Evolutionary conservation across 331 rosid species (phyloP), one percentile per base, ranked within the genome.

Genomic region (Prunus yedoensis): DNA sequence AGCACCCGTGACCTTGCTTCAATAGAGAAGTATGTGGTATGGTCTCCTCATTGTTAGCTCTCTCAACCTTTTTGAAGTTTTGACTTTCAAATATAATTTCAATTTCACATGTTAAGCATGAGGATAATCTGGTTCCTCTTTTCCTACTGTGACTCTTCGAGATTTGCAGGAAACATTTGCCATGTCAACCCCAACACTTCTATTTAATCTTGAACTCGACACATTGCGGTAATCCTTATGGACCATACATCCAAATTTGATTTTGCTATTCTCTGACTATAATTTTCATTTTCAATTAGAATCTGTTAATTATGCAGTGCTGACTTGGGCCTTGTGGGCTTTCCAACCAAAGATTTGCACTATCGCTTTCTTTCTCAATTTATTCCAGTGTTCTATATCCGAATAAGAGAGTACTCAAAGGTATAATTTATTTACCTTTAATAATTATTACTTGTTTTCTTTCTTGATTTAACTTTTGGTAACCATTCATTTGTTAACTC

Each of bases 1-100:
- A 94, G 99, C 82, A 90, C 97, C 4, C 92, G 95, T 56, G 99
- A 94, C 77, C 97, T 94, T 77, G 96, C 78, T 50, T 76, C 82
- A 79, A 87, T 94, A 72, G 99, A 94, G 97, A 91, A 94, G 88
- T 94, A 91, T 79, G 92, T 94, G 99, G 97, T 92, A 88, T 80
- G 99, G 71, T 71, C 77, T 77, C 83, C 87, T 83, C 50, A 47
- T 83, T 80, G 30, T 81, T 73, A 51, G 61, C 70, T 65, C 28
- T 79, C 70, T 61, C 64, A 50, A 56, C 23, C 53, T 38, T 63
- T 67, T n/a, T 57, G 18, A 46, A 65, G 38, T 46, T 63, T 74
- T 73, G 68, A 66, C 64, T 62, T 73, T 69, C 38, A 28, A 5
- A 56, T 56, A 54, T 78, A 74, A 64, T 64, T 59, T 77, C 71